Base-by-base conservation (phyloP, 352 stramenopile species). In the Globisporangium iwayamae region DNA sequence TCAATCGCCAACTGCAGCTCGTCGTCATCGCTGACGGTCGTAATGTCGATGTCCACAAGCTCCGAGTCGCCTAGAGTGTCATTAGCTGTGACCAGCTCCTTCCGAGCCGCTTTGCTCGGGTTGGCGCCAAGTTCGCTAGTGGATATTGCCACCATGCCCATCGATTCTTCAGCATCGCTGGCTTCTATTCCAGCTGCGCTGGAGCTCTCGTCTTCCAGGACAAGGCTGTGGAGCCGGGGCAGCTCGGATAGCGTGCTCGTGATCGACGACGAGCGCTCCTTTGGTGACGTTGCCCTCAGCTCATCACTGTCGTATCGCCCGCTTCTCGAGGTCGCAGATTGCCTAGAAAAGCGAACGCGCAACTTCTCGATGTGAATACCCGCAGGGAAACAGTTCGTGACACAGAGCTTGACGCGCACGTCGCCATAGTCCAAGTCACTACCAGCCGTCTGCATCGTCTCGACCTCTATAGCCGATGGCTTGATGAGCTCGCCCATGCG, bases 401-500 rank as follows among this genome's bases (percentile, higher is more conserved):
- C 66, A 14, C 65, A 69, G 18, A 91, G 32, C 3, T 68, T 81
- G 9, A 90, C 78, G 30, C 80, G 75, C 2, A 91, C 77, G 45
- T 90, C 72, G 16, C 83, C 80, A 39, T 89, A 70, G 16, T 84
- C 71, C 4, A 89, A 63, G 50, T 68, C 71, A 32, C 62, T 81
- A 0, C 60, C 60, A 0, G 74, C 69, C 9, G 50, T 70, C 59
- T 89, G 79, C 32, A 81, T 80, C 0, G 81, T 92, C 66, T 90
- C 81, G 6, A 92, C 65, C 2, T 56, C 32, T 41, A 91, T 59
- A 6, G 43, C 5, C 5, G 63, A 70, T 11, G 80, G 75, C 41
- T 67, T 74, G 45, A 90, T 83, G 28, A 90, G 61, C 46, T 84
- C 68, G 11, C 79, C 74, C 78, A 91, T 82, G 43, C 81, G 79